Conservation (phyloP, 2,329 filamentous ascomycete species). For the Pezicula radicicola region DNA sequence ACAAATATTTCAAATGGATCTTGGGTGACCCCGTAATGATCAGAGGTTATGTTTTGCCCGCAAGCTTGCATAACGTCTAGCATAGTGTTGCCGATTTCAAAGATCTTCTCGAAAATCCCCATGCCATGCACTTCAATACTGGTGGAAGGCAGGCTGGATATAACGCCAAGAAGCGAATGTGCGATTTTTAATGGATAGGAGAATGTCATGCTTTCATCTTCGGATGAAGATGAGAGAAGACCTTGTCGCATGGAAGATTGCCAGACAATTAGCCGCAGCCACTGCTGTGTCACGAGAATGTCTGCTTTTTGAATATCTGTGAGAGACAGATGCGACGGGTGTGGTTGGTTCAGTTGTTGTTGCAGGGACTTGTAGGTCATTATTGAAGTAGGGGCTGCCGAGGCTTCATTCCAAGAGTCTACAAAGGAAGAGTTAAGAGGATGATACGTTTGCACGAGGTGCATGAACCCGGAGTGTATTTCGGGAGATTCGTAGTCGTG, state of each 20-base stretch:
- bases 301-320: slow-evolving; percentile 68
- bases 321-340: slow-evolving; percentile 20
- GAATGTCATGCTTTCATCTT: slow-evolving; percentile 59
- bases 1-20: slow-evolving; percentile 44
- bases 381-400: slow-evolving; percentile 34
- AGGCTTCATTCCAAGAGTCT: slow-evolving; percentile 60
- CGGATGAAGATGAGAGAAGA: slow-evolving; percentile 55
- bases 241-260: slow-evolving; percentile 66
- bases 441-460: slow-evolving; percentile 58
- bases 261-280: slow-evolving; percentile 71
- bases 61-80: slow-evolving; percentile 40
- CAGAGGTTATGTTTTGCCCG: slow-evolving; percentile 13
- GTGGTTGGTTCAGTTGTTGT: slow-evolving; percentile 43
- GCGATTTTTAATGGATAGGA: slow-evolving; percentile 61
- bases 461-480: slow-evolving; percentile 55
- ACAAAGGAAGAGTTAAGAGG: slow-evolving; percentile 63
- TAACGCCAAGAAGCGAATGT: slow-evolving; percentile 47
- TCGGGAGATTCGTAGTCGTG: slow-evolving; percentile 49
- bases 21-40: slow-evolving; percentile 26
- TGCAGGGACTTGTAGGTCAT: slow-evolving; percentile 45
- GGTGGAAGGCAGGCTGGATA: slow-evolving; percentile 36
- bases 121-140: slow-evolving; percentile 46
- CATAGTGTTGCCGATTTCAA: slow-evolving; percentile 42
- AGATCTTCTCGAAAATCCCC: slow-evolving; percentile 49
- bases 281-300: slow-evolving; percentile 67